Percentiles rank a stretch among this genome's conserved stretches.
Conservation (phyloP, 2,329 filamentous ascomycete genomes). For the Botrytis fabae region DNA sequence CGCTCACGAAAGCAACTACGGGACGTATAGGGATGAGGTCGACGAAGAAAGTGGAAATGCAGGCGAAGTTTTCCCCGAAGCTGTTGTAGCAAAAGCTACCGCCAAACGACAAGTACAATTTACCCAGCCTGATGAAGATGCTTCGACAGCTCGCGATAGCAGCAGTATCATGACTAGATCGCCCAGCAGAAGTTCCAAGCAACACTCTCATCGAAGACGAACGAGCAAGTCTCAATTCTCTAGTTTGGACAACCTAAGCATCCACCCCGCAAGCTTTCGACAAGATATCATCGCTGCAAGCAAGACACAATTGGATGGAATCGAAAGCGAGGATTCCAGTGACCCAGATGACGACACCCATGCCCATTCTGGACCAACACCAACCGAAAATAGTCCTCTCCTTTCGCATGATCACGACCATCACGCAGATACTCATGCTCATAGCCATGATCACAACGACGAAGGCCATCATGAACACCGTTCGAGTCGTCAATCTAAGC, state of each 20-base stretch:
- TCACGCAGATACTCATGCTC: background rate
- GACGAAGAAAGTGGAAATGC: constrained; percentile 57
- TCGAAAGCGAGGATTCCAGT: constrained; percentile 55
- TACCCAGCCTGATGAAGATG: constrained; percentile 36
- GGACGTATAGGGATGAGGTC: constrained; percentile 41
- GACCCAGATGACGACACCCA: constrained; percentile 43
- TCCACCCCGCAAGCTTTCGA: constrained; percentile 86
- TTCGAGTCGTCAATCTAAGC: constrained; percentile 43
- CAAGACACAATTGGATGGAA: constrained; percentile 58
- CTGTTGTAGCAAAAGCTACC: constrained; percentile 52
- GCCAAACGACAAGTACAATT: constrained; percentile 35
- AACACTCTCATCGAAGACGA: constrained; percentile 34
- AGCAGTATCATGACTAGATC: constrained; percentile 28
- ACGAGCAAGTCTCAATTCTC: constrained; percentile 54
- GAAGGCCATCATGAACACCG: constrained; percentile 23
- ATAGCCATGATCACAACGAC: constrained; percentile 29
- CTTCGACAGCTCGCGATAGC: constrained; percentile 31
- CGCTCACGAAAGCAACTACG: constrained; percentile 42
- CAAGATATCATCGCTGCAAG: constrained; percentile 91
- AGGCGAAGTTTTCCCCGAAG: constrained; percentile 64
- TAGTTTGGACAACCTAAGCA: constrained; percentile 70
- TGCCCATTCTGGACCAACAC: constrained; percentile 40
- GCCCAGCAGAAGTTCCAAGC: constrained; percentile 28
- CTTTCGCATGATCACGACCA: constrained; percentile 23
- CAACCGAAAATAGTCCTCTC: constrained; percentile 41